phyloP scores from a whole-genome alignment of 495 filamentous ascomycete genomes.

The Podospora anserina region DNA sequence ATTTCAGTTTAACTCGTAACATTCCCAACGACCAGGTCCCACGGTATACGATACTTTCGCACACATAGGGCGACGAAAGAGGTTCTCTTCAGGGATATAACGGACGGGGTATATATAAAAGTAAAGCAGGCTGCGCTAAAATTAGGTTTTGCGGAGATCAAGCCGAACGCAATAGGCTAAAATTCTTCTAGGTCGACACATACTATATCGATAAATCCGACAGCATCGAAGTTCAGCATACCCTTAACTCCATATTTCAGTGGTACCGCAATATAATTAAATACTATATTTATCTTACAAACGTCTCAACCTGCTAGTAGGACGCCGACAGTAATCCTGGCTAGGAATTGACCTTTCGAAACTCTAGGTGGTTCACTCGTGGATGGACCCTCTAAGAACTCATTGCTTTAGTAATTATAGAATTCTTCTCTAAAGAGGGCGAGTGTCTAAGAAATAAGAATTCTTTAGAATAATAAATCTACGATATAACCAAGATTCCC shows the following conservation, averaged over 20 bases:
- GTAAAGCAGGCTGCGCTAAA: constrained; percentile 17
- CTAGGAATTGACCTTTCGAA: no score
- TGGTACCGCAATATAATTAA: constrained; percentile 33
- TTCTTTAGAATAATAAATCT: constrained; percentile 11
- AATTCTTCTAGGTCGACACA: no score
- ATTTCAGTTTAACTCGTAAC: background rate
- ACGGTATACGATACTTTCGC: constrained; percentile 37
- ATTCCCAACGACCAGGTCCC: constrained; percentile 20
- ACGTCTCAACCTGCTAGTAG: no score
- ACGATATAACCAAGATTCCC: constrained; percentile 21
- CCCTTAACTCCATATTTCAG: constrained; percentile 47
- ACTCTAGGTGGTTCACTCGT: no score
- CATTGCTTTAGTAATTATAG: constrained; percentile 16
- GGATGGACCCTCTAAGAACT: background rate
- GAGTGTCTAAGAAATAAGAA: constrained; percentile 26
- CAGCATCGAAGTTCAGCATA: constrained; percentile 38
- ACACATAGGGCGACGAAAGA: constrained; percentile 35
- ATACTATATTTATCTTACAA: constrained; percentile 22
- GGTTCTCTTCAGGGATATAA: constrained; percentile 25
- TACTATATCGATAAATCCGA: constrained; percentile 9
- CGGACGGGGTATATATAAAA: background rate
- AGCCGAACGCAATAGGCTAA: no score
- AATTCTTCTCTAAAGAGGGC: constrained; percentile 28
- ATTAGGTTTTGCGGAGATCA: constrained; percentile 22
- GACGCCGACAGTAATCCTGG: no score